These are phyloP conservation scores for Aspergillus versicolor DNA, from an alignment of 2,329 filamentous ascomycete genomes.

Conservation along the genomic window DNA sequence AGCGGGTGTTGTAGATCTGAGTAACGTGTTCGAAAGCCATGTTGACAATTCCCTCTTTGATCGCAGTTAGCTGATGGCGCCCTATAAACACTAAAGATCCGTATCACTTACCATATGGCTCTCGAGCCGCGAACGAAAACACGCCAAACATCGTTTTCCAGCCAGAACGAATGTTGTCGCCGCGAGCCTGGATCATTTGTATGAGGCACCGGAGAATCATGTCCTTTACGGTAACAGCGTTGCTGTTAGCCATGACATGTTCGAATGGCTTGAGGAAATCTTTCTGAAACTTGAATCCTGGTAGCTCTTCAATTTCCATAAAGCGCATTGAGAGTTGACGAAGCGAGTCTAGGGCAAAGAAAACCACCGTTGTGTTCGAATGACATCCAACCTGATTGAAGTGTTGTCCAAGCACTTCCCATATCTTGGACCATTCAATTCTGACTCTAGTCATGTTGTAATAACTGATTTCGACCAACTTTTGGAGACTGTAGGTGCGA, in stretches of 20 bases:
- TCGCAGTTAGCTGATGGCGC: background rate
- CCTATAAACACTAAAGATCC: background rate
- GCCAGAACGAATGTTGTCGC: conserved; percentile 94
- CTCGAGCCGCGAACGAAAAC: conserved; percentile 90
- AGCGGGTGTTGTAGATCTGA: conserved; percentile 91
- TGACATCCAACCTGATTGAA: conserved; percentile 98
- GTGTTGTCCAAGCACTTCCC: conserved; percentile 95
- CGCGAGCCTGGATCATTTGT: conserved; percentile 97
- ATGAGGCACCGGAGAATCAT: conserved; percentile 95
- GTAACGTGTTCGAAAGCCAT: conserved; percentile 96
- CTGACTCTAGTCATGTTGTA: conserved; percentile 99
- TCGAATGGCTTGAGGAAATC: conserved; percentile 98
- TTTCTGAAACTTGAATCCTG: conserved; percentile 99
- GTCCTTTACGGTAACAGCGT: conserved; percentile 89
- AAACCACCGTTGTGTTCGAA: conserved; percentile 93
- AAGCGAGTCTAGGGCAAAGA: conserved; percentile 93
- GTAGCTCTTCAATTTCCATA: conserved; percentile 95
- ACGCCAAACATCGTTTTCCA: conserved; percentile 99
- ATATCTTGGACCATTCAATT: conserved; percentile 98
- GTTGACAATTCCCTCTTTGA: conserved; percentile 83
- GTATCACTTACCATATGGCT: conserved; percentile 66
- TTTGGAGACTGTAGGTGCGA: conserved; percentile 94
- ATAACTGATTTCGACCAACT: conserved; percentile 97
- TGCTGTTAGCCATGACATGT: conserved; percentile 92
- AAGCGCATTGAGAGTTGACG: conserved; percentile 97